phyloP scores from a whole-genome alignment of 1,139 yeast species.

The Nakaseomyces bracarensis region DNA sequence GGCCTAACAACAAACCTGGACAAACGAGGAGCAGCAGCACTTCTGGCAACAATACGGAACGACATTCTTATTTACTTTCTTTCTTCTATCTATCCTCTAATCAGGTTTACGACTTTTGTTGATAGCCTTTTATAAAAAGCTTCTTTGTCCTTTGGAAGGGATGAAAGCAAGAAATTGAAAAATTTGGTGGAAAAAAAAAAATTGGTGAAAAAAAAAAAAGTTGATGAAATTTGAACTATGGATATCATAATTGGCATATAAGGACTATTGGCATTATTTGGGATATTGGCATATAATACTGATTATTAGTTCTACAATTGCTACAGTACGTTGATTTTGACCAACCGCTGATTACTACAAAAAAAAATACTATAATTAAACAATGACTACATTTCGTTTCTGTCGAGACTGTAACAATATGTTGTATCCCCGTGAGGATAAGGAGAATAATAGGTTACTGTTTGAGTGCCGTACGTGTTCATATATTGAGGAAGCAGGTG shows the following conservation, averaged over 20 bases:
- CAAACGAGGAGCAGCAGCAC: conserved; percentile 12
- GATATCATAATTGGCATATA: too few species aligned
- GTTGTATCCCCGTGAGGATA: conserved; percentile 98
- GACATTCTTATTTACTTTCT: conserved; percentile 10
- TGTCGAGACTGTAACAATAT: conserved; percentile 95
- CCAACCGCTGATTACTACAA: too few species aligned
- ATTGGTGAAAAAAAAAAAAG: neutral
- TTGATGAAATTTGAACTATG: neutral
- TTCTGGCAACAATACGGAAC: conserved; percentile 23
- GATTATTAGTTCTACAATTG: too few species aligned
- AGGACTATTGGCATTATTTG: too few species aligned
- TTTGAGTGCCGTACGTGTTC: conserved; percentile 95
- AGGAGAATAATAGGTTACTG: conserved; percentile 54
- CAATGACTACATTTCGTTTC: conserved; percentile 83
- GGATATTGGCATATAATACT: too few species aligned
- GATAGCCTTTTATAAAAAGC: too few species aligned
- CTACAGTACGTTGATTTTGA: too few species aligned
- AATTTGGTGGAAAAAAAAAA: neutral
- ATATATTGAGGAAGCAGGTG: conserved; percentile 85
- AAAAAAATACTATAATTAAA: neutral
- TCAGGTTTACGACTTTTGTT: too few species aligned
- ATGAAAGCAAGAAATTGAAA: too few species aligned
- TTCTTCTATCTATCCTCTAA: neutral
- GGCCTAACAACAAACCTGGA: conserved; percentile 5
- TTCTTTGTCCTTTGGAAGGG: neutral